These are phyloP conservation scores for Fusarium guadeloupense DNA, from an alignment of 2,329 filamentous ascomycete species.

Conservation along the genomic window DNA sequence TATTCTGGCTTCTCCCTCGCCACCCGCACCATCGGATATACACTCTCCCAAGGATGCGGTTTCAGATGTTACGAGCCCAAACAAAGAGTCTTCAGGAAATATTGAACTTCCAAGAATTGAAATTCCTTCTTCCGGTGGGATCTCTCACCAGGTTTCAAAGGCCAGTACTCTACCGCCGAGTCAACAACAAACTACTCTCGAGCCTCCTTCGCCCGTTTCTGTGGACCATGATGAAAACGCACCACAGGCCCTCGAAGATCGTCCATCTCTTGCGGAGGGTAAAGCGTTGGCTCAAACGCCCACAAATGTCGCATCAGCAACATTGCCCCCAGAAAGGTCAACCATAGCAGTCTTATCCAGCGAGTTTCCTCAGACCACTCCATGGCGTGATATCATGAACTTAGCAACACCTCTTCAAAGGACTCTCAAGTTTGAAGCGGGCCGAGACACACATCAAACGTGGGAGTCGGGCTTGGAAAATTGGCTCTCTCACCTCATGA, in stretches of 20 bases:
- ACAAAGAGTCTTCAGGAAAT: conserved; percentile 24
- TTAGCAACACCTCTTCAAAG: conserved; percentile 73
- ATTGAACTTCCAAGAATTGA: conserved; percentile 33
- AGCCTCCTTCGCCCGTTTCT: conserved; percentile 57
- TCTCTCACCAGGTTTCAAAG: conserved; percentile 41
- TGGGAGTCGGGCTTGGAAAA: conserved; percentile 78
- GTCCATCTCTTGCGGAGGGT: conserved; percentile 57
- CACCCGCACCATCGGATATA: conserved; percentile 12
- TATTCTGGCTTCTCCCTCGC: conserved; percentile 17
- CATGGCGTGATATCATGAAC: conserved; percentile 81
- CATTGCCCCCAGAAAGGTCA: conserved; percentile 48
- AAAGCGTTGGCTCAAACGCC: conserved; percentile 51
- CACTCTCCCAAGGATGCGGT: conserved; percentile 25
- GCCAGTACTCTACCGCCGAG: conserved; percentile 31
- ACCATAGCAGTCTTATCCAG: conserved; percentile 21
- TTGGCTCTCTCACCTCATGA: conserved; percentile 62
- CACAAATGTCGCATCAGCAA: conserved; percentile 48
- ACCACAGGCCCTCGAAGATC: conserved; percentile 36
- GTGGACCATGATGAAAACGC: conserved; percentile 46
- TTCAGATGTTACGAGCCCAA: conserved; percentile 12
- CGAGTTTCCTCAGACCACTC: conserved; percentile 52
- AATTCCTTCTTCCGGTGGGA: conserved; percentile 32
- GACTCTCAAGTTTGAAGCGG: conserved; percentile 77
- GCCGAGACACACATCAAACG: conserved; percentile 73
- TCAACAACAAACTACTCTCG: conserved; percentile 41